phyloP scores from a whole-genome alignment of 2,329 filamentous ascomycete species.

The Pseudofabraea citricarpa region DNA sequence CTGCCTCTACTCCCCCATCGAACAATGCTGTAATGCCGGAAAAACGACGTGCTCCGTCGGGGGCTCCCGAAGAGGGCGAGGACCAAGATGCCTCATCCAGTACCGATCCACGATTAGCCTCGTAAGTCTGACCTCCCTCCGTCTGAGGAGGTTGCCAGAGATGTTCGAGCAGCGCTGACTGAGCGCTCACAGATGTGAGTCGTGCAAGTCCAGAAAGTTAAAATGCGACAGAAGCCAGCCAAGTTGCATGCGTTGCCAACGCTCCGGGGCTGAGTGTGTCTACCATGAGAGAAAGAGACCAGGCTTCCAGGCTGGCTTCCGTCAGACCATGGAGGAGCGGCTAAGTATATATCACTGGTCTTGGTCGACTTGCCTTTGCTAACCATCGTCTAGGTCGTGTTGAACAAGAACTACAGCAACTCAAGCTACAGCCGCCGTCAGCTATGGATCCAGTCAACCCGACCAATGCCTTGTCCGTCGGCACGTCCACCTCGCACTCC shows the following conservation, averaged over 20 bases:
- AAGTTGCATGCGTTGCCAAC: not conserved
- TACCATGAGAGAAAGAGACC: not conserved
- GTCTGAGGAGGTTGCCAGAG: too few species aligned
- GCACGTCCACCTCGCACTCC: not conserved
- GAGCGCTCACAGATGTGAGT: not conserved
- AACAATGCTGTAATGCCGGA: not conserved
- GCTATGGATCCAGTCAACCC: not conserved
- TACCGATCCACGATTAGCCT: not conserved
- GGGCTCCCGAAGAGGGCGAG: not conserved
- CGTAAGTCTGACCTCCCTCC: not conserved
- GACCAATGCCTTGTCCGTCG: not conserved
- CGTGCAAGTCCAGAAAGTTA: not conserved
- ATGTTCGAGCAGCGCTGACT: too few species aligned
- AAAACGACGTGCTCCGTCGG: not conserved
- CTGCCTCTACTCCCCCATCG: too few species aligned
- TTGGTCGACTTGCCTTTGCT: not conserved
- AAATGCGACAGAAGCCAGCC: constrained; percentile 1
- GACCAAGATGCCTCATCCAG: not conserved
- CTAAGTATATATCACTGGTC: not conserved
- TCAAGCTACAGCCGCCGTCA: not conserved
- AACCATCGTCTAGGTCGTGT: not conserved
- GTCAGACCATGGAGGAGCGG: constrained; percentile 1
- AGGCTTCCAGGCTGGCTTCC: constrained; percentile 1
- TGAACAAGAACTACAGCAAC: not conserved
- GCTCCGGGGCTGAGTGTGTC: not conserved